Evolutionary conservation across 441 rosid species (phyloP).

Genomic region (Breynia disticha): DNA sequence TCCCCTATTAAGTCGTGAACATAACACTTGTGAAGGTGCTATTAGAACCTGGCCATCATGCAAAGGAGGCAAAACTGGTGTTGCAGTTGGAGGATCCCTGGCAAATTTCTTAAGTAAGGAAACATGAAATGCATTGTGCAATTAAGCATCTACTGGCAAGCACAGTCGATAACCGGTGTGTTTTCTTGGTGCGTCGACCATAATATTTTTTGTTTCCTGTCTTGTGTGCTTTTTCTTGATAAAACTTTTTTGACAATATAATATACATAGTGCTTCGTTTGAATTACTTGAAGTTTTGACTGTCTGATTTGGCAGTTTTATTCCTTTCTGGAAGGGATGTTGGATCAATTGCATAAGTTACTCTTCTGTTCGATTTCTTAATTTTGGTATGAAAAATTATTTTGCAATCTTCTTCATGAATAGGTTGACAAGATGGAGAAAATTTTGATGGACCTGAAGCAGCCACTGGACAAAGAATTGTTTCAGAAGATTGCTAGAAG

Average conservation of each 20-base stretch:
- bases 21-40: no score
- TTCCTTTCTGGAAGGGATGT: neutral
- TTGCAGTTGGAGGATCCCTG: no score
- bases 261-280: neutral
- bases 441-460: slow-evolving; percentile 25
- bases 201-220: neutral
- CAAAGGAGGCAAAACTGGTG: no score
- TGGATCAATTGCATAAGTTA: no score
- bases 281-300: neutral
- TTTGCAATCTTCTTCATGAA: slow-evolving; percentile 1
- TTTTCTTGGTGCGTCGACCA: neutral
- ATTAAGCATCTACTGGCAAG: no score
- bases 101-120: no score
- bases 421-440: slow-evolving; percentile 57
- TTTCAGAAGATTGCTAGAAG: slow-evolving; percentile 44
- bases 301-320: neutral
- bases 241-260: neutral
- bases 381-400: neutral
- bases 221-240: neutral
- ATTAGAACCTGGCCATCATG: no score
- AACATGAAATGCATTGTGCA: no score
- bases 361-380: no score
- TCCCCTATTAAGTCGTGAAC: no score
- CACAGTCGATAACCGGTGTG: no score
- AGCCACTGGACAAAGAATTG: slow-evolving; percentile 29